These are phyloP conservation scores for Fusarium sp. DNA, from an alignment of 2,329 filamentous ascomycete genomes.

Conservation along the genomic window DNA sequence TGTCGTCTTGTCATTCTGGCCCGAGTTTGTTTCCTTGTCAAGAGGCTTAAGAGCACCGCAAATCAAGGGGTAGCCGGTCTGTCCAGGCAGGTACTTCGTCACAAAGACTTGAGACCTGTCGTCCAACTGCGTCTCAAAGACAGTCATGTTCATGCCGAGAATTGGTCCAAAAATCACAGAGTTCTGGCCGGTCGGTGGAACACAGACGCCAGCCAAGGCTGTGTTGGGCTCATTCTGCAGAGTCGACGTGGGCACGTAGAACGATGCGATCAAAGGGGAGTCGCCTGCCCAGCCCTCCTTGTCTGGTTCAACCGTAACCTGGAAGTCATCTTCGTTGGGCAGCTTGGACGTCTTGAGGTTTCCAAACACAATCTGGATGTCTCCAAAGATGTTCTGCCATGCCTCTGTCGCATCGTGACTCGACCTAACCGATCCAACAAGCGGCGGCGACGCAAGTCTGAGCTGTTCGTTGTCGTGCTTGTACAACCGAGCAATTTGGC, in stretches of 20 bases:
- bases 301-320: slow-evolving; percentile 51
- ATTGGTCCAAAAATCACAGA: slow-evolving; percentile 37
- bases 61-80: slow-evolving; percentile 43
- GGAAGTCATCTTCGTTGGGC: slow-evolving; percentile 47
- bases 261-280: slow-evolving; percentile 55
- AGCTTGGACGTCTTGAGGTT: slow-evolving; percentile 43
- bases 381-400: slow-evolving; percentile 53
- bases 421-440: slow-evolving; percentile 48
- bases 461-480: slow-evolving; percentile 17
- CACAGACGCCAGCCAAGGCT: slow-evolving; percentile 48
- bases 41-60: slow-evolving; percentile 41
- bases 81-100: slow-evolving; percentile 53
- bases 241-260: slow-evolving; percentile 52
- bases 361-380: slow-evolving; percentile 58
- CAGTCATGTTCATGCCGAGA: slow-evolving; percentile 44
- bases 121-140: slow-evolving; percentile 49
- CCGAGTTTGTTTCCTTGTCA: slow-evolving; percentile 27
- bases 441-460: slow-evolving; percentile 42
- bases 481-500: slow-evolving; percentile 45
- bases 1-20: slow-evolving; percentile 34
- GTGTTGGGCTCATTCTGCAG: slow-evolving; percentile 51
- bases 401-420: slow-evolving; percentile 32
- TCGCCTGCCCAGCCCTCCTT: slow-evolving; percentile 51
- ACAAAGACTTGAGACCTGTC: slow-evolving; percentile 51
- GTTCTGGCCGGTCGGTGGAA: slow-evolving; percentile 44